These are phyloP conservation scores for Tremellales sp. DNA, from an alignment of 1,284 basidiomycete species.

Conservation along the genomic window DNA sequence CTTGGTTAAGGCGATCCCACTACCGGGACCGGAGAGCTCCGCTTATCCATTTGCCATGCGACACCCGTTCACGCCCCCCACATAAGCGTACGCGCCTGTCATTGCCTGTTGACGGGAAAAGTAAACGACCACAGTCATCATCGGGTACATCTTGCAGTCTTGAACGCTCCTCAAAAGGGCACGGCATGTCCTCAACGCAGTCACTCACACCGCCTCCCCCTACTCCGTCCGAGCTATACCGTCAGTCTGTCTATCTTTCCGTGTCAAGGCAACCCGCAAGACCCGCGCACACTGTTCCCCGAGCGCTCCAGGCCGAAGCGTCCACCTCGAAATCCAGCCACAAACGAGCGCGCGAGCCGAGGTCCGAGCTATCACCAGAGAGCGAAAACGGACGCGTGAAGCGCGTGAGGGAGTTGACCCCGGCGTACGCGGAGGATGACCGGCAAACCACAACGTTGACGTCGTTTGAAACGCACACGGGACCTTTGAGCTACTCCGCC, in stretches of 20 bases:
- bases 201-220: not conserved
- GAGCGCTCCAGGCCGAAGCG: not conserved
- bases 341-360: too few species aligned
- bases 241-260: not conserved
- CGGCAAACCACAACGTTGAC: constrained; percentile 1
- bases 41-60: too few species aligned
- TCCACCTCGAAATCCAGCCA: not conserved
- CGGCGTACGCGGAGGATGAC: constrained; percentile 10
- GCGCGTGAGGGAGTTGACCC: constrained; percentile 22
- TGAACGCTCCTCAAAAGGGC: not conserved
- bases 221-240: not conserved
- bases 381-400: constrained; percentile 8
- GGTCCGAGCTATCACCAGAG: too few species aligned
- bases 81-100: too few species aligned
- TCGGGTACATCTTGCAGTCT: constrained; percentile 1
- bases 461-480: constrained; percentile 1
- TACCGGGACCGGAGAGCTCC: too few species aligned
- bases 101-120: too few species aligned
- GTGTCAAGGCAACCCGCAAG: not conserved
- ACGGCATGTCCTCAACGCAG: not conserved
- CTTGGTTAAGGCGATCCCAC: too few species aligned
- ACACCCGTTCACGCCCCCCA: too few species aligned
- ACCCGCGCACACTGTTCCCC: not conserved
- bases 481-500: constrained; percentile 4
- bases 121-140: too few species aligned